Conservation (phyloP, 495 filamentous ascomycete genomes). For the Chaetomium tenue region DNA sequence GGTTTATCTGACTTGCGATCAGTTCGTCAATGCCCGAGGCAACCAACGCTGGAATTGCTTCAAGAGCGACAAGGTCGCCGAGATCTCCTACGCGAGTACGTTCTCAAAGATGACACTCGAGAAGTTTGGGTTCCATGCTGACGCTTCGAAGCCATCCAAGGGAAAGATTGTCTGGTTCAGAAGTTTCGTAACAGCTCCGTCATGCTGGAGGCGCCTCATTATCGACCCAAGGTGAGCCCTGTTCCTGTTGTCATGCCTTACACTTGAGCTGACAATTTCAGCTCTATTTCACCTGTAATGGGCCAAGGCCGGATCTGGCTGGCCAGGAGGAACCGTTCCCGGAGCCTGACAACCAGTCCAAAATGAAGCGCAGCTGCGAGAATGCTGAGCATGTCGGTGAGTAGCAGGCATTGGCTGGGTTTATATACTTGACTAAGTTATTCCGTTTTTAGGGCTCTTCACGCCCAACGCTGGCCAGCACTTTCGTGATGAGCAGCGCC, state of each 20-base stretch:
- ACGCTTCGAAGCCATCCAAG: conserved; percentile 70
- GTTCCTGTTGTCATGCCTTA: neutral
- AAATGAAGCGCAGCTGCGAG: conserved; percentile 79
- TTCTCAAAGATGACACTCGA: conserved; percentile 21
- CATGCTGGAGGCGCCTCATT: conserved; percentile 78
- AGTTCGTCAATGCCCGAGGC: conserved; percentile 73
- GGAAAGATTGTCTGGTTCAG: conserved; percentile 81
- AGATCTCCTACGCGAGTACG: conserved; percentile 92
- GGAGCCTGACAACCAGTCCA: conserved; percentile 73
- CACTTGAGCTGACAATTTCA: conserved; percentile 30
- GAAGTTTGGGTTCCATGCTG: conserved; percentile 12
- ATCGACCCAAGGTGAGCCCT: conserved; percentile 72
- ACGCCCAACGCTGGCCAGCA: conserved; percentile 70
- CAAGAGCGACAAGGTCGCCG: conserved; percentile 79
- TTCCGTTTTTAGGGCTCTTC: conserved; percentile 57
- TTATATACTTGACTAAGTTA: neutral
- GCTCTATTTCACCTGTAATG: conserved; percentile 52
- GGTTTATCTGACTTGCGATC: conserved; percentile 27
- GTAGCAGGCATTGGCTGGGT: conserved; percentile 30
- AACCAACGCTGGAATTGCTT: conserved; percentile 80
- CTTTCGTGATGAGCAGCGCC: conserved; percentile 71
- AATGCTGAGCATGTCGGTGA: conserved; percentile 82
- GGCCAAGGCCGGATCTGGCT: conserved; percentile 42
- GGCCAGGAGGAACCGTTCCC: conserved; percentile 71
- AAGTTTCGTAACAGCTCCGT: conserved; percentile 97